Evolutionary conservation across 345 rosid genomes (phyloP).

Genomic region (Arabis alpina): DNA sequence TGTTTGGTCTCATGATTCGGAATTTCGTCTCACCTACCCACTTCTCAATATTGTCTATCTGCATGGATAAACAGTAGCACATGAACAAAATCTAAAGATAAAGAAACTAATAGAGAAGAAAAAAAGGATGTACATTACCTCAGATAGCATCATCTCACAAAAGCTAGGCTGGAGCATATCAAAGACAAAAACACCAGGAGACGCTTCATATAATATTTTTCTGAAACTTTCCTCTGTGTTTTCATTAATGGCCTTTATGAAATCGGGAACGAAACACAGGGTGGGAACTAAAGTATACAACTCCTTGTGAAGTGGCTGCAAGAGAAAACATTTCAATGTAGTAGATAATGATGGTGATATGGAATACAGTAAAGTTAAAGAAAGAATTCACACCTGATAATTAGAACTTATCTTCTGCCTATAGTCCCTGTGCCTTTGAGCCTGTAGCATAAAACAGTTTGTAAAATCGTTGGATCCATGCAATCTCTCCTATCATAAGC

Average conservation of each 20-base stretch:
- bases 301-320: conserved; percentile 83
- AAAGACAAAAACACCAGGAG: conserved; percentile 77
- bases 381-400: conserved; percentile 63
- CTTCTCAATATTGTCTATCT: conserved; percentile 84
- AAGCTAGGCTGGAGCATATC: conserved; percentile 79
- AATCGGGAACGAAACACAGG: conserved; percentile 67
- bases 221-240: conserved; percentile 74
- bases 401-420: conserved; percentile 70
- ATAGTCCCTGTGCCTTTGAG: conserved; percentile 76
- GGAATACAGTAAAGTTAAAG: conserved; percentile 8
- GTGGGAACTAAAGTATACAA: conserved; percentile 58
- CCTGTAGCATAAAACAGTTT: conserved; percentile 46
- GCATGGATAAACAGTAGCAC: conserved; percentile 53
- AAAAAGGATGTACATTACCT: conserved; percentile 51
- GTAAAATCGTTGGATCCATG: neutral
- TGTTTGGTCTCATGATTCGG: conserved; percentile 94
- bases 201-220: conserved; percentile 73
- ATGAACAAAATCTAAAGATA: conserved; percentile 40
- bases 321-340: conserved; percentile 28
- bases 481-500: too few species aligned
- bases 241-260: conserved; percentile 64
- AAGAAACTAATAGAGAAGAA: conserved; percentile 5
- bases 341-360: conserved; percentile 7
- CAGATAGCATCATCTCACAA: conserved; percentile 72
- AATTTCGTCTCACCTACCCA: conserved; percentile 82